A percentile compares a stretch with the other conserved stretches of the same genome.
Evolutionary conservation across 2,329 filamentous ascomycete species (phyloP).

Genomic region (Pseudogymnoascus sp.): DNA sequence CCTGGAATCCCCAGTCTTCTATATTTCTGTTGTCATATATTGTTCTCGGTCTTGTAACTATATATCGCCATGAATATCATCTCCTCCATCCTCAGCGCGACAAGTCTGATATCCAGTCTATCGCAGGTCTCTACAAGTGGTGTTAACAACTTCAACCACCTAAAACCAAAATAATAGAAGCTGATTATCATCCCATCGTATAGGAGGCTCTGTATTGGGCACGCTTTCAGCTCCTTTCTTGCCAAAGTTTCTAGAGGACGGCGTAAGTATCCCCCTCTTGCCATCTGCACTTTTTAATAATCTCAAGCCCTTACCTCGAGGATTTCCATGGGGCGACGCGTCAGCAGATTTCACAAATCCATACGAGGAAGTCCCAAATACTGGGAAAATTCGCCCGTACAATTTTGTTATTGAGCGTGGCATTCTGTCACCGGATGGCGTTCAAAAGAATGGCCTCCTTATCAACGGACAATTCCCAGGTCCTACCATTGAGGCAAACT

Average conservation of each 20-base stretch:
- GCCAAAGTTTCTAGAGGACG: neutral
- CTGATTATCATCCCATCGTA: neutral
- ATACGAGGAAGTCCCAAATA: neutral
- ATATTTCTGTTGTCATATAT: neutral
- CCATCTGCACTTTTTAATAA: neutral
- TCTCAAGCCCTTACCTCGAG: neutral
- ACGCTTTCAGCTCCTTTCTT: neutral
- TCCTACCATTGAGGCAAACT: constrained; percentile 31
- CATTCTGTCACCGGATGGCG: constrained; percentile 23
- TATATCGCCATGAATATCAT: neutral
- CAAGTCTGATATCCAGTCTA: neutral
- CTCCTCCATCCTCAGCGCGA: neutral
- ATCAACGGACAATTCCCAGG: constrained; percentile 31
- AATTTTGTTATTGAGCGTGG: neutral
- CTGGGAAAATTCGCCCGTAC: neutral
- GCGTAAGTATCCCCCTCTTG: neutral
- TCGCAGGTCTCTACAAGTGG: neutral
- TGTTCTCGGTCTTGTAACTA: neutral
- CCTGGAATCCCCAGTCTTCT: neutral
- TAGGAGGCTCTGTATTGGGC: neutral
- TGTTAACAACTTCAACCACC: neutral
- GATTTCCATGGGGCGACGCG: neutral
- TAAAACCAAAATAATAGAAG: neutral
- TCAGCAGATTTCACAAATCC: neutral
- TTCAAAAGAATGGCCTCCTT: constrained; percentile 23